Conservation (phyloP, 2,329 filamentous ascomycete species). For the Akanthomyces dipterigenus region DNA sequence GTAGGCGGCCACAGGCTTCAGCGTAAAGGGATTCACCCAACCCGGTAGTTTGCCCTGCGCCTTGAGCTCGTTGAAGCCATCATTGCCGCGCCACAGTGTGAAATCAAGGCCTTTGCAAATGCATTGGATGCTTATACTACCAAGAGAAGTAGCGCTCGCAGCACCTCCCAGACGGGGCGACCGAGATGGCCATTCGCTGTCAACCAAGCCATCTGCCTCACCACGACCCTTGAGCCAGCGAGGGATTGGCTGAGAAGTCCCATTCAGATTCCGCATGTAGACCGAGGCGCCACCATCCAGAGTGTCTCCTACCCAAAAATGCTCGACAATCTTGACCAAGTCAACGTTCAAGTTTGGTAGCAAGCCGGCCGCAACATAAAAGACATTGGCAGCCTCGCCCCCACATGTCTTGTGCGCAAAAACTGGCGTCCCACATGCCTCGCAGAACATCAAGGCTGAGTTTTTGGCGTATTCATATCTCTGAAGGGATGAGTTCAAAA, state of each 20-base stretch:
- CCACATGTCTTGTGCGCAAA: conserved; percentile 29
- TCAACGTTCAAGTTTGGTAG: conserved; percentile 23
- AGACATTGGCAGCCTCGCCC: conserved; percentile 2
- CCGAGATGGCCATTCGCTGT: conserved; percentile 24
- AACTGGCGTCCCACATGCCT: conserved; percentile 34
- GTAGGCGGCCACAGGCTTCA: conserved; percentile 32
- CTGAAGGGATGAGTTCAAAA: conserved; percentile 22
- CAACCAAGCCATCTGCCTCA: conserved; percentile 20
- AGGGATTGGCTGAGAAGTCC: conserved; percentile 19
- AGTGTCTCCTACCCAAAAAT: conserved; percentile 44
- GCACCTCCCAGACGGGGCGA: conserved; percentile 12
- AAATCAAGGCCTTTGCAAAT: conserved; percentile 41
- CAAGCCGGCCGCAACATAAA: conserved; percentile 31
- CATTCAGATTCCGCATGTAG: conserved; percentile 35
- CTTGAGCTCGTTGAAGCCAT: conserved; percentile 23
- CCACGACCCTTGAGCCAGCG: conserved; percentile 22
- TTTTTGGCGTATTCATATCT: conserved; percentile 28
- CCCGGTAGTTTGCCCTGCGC: conserved; percentile 27
- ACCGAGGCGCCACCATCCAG: conserved; percentile 43
- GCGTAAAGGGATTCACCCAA: conserved; percentile 36
- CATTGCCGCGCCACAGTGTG: conserved; percentile 27
- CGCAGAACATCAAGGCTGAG: conserved; percentile 33
- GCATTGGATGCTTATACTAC: conserved; percentile 33
- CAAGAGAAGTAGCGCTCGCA: conserved; percentile 13
- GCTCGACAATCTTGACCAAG: conserved; percentile 27